Evolutionary conservation across 495 filamentous ascomycete species (phyloP).

Genomic region (Aspergillus ellipticus): DNA sequence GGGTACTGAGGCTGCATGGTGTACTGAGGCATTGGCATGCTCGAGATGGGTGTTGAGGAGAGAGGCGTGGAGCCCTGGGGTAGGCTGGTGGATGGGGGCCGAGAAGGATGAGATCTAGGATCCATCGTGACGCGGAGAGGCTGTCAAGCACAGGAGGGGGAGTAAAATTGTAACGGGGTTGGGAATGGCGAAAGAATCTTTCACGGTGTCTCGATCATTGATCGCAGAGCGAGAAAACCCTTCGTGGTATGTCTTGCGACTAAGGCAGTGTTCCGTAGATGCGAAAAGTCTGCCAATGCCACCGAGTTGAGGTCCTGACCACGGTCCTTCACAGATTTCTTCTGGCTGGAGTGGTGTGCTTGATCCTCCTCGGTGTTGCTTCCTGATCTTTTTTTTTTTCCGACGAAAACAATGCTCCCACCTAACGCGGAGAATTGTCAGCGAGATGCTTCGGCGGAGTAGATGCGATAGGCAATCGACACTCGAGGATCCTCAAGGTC

Average conservation of each 20-base stretch:
- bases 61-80: conserved; percentile 51
- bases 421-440: conserved; percentile 17
- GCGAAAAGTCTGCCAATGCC: conserved; percentile 13
- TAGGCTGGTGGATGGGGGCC: conserved; percentile 53
- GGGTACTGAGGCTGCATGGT: conserved; percentile 56
- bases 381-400: conserved; percentile 8
- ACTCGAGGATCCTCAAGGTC: conserved; percentile 19
- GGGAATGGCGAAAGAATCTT: conserved; percentile 21
- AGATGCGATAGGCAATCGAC: conserved; percentile 5
- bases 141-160: conserved; percentile 24
- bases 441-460: conserved; percentile 12
- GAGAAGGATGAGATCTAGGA: conserved; percentile 52
- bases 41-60: conserved; percentile 42
- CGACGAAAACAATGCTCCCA: conserved; percentile 5
- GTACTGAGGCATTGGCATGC: conserved; percentile 50
- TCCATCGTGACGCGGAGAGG: conserved; percentile 42
- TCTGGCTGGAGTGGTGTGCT: conserved; percentile 12
- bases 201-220: conserved; percentile 51
- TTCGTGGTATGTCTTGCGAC: conserved; percentile 20
- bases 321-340: conserved; percentile 14
- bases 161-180: conserved; percentile 26
- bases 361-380: conserved; percentile 7
- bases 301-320: conserved; percentile 7
- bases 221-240: conserved; percentile 24
- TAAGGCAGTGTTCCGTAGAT: conserved; percentile 5